These are phyloP conservation scores for Lindgomyces ingoldianus DNA, from an alignment of 495 filamentous ascomycete species.

Conservation along the genomic window DNA sequence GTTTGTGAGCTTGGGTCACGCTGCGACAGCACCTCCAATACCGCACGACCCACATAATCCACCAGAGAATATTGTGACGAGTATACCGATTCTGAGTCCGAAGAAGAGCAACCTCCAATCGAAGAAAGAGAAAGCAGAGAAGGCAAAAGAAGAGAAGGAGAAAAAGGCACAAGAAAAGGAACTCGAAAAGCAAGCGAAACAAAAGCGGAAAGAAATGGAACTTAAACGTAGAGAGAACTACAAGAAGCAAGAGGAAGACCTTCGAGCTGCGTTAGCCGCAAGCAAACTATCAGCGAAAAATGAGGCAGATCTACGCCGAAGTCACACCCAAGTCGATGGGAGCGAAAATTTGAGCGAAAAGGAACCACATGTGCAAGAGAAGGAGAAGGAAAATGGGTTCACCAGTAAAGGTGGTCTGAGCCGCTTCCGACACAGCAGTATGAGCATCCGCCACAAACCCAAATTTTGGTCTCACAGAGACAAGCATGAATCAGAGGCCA, in stretches of 20 bases:
- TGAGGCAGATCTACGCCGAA: constrained; percentile 47
- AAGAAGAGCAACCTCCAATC: constrained; percentile 49
- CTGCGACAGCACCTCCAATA: constrained; percentile 59
- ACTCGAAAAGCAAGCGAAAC: constrained; percentile 62
- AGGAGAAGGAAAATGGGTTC: constrained; percentile 39
- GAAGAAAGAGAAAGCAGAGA: constrained; percentile 58
- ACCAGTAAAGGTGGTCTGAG: constrained; percentile 50
- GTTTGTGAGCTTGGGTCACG: constrained; percentile 58
- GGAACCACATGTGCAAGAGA: neutral
- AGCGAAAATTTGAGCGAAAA: neutral
- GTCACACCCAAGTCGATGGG: neutral
- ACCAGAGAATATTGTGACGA: constrained; percentile 33
- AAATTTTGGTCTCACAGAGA: constrained; percentile 46
- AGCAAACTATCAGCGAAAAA: constrained; percentile 56
- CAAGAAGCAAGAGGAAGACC: constrained; percentile 59
- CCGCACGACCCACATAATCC: constrained; percentile 36
- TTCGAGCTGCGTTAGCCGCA: constrained; percentile 59
- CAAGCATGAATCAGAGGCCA: constrained; percentile 14
- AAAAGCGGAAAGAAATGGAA: constrained; percentile 65
- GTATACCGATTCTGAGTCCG: constrained; percentile 34
- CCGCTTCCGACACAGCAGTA: constrained; percentile 58
- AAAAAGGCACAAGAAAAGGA: constrained; percentile 50
- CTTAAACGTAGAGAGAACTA: constrained; percentile 51
- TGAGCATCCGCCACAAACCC: constrained; percentile 57
- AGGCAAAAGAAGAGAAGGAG: constrained; percentile 38